phyloP scores from a whole-genome alignment of 148 eudicot genomes.

The Chenopodium quinoa region DNA sequence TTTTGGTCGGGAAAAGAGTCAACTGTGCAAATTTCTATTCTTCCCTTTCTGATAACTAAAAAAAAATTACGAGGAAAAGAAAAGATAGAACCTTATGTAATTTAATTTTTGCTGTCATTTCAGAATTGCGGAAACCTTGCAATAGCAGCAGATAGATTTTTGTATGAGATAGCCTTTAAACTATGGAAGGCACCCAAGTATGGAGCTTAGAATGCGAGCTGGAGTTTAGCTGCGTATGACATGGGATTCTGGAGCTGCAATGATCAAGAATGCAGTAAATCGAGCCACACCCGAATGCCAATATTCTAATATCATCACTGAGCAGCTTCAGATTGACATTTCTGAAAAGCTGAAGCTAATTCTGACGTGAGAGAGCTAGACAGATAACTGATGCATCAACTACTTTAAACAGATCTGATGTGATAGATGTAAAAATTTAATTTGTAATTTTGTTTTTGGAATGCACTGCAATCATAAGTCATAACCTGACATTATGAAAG shows the following conservation, averaged over 20 bases:
- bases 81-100: background rate
- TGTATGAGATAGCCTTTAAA: constrained; percentile 91
- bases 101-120: constrained; percentile 12
- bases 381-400: background rate
- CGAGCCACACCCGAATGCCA: background rate
- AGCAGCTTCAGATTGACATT: background rate
- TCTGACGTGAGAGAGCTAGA: background rate
- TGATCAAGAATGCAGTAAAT: background rate
- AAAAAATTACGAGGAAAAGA: background rate
- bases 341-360: background rate
- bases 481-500: background rate
- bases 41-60: background rate
- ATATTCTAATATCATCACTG: background rate
- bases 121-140: constrained; percentile 85
- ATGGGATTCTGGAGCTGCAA: background rate
- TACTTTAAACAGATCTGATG: background rate
- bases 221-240: background rate
- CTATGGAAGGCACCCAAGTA: constrained; percentile 99
- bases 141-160: constrained; percentile 83
- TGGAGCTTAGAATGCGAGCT: constrained; percentile 60
- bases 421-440: background rate
- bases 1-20: too few species aligned
- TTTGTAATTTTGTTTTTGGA: background rate
- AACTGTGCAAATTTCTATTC: background rate
- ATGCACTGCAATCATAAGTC: background rate